phyloP scores from a whole-genome alignment of 257 asterid genomes.

The Fraxinus americana region DNA sequence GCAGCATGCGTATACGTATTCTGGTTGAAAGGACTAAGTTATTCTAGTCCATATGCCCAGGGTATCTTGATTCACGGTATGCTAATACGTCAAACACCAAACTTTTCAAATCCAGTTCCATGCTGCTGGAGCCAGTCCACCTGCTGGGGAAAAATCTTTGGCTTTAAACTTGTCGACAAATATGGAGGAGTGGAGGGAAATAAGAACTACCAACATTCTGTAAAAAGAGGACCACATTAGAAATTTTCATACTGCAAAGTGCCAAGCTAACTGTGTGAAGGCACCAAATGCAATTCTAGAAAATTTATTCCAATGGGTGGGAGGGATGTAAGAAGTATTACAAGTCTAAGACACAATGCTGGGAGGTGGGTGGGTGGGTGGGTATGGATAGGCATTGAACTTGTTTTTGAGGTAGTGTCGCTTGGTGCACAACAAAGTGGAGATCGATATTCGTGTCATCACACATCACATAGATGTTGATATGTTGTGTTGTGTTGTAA shows the following conservation, averaged over 20 bases:
- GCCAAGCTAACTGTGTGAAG: not conserved
- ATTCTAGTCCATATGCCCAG: constrained; percentile 73
- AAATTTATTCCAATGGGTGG: not conserved
- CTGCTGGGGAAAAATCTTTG: not conserved
- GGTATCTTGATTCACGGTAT: constrained; percentile 86
- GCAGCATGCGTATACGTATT: constrained; percentile 64
- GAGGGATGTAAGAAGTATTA: not conserved
- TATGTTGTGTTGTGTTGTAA: constrained; percentile 1
- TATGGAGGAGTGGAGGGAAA: constrained; percentile 4
- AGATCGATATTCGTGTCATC: not conserved
- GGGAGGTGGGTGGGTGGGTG: not conserved
- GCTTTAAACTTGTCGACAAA: constrained; percentile 1
- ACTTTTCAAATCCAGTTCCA: not conserved
- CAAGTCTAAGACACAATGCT: not conserved
- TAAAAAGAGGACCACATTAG: constrained; percentile 2
- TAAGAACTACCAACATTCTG: not conserved
- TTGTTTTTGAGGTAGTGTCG: not conserved
- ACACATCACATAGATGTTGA: not conserved
- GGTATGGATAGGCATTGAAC: not conserved
- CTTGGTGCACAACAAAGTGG: not conserved
- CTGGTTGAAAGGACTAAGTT: constrained; percentile 87
- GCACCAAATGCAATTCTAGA: constrained; percentile 4
- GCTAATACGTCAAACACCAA: constrained; percentile 21
- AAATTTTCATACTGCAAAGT: constrained; percentile 1
- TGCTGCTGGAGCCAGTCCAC: not conserved